Percentiles rank a stretch among this genome's conserved stretches.
These are phyloP conservation scores for Magnusiomyces magnusii DNA, from an alignment of 1,139 yeast species.

Conservation along the genomic window DNA sequence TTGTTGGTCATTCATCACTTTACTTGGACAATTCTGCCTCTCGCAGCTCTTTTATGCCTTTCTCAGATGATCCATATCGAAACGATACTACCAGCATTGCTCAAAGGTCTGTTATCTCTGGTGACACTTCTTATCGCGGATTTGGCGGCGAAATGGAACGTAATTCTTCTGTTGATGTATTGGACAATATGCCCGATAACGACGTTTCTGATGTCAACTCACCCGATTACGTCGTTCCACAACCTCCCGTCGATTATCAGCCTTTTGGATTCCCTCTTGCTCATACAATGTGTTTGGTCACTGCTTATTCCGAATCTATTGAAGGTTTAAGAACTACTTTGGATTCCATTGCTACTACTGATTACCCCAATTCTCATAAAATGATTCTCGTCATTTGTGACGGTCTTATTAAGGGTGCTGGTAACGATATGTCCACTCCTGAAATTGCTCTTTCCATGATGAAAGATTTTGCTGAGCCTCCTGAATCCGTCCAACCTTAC, in stretches of 20 bases:
- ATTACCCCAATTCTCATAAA: slow-evolving; percentile 91
- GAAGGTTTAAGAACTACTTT: slow-evolving; percentile 78
- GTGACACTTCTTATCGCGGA: slow-evolving; percentile 28
- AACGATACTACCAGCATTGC: slow-evolving; percentile 2
- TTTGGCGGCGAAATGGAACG: slow-evolving; percentile 19
- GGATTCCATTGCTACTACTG: slow-evolving; percentile 88
- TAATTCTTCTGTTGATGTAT: slow-evolving; percentile 29
- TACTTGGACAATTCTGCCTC: slow-evolving; percentile 24
- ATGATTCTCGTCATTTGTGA: slow-evolving; percentile 80
- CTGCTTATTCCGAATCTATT: slow-evolving; percentile 92
- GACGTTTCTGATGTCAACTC: slow-evolving; percentile 28
- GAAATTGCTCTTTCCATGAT: slow-evolving; percentile 83
- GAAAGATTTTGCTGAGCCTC: slow-evolving; percentile 67
- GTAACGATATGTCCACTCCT: slow-evolving; percentile 79
- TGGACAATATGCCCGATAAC: slow-evolving; percentile 14
- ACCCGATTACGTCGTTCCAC: slow-evolving; percentile 71
- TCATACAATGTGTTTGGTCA: slow-evolving; percentile 75
- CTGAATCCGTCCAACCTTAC: slow-evolving; percentile 64
- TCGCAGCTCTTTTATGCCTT: slow-evolving; percentile 23
- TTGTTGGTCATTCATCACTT: slow-evolving; percentile 32
- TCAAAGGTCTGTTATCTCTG: slow-evolving; percentile 15
- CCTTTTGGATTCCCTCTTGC: slow-evolving; percentile 86
- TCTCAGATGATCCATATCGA: slow-evolving; percentile 20
- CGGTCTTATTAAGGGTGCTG: slow-evolving; percentile 91
- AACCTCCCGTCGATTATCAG: slow-evolving; percentile 82